Base-by-base conservation (phyloP, 129 eudicot genomes). In the Lactuca saligna region DNA sequence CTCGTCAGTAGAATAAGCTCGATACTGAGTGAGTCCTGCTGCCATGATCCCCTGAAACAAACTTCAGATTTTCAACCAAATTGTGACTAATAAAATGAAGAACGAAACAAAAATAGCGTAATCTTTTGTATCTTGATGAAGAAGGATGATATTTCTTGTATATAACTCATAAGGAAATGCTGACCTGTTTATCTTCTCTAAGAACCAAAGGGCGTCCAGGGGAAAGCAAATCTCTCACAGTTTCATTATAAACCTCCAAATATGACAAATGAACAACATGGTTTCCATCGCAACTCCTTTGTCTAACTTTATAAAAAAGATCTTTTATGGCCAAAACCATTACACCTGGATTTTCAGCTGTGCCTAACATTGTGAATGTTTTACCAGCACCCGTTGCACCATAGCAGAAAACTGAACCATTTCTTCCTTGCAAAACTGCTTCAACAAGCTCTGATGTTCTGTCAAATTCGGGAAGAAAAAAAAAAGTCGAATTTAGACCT, bases 321-420 rank as follows among this genome's bases (percentile, higher is more conserved):
- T 90, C 97, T 66, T 90, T 90, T n/a, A 90, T 90, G 46, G 97
- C 97, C 54, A 90, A 77, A 37, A 90, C 95, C 97, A 90, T 90
- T 48, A 90, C 97, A 4, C 97, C 97, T 1, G 95, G 97, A 74
- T 78, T 87, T 55, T 90, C 95, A 32, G 85, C 76, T 3, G 95
- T 87, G 31, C 97, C 97, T 7, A 90, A 73, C 97, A 90, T 90
- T 38, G 97, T 90, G 51, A 87, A 87, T 7, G 97, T 90, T 59
- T 90, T 90, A 51, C 97, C 97, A 16, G 97, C 97, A 63, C 97
- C 97, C 2, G 97, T 90, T 11, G 97, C 97, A 34, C 97, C 97
- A 62, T 90, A 90, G 51, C 97, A 90, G 72, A 90, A 90, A 53
- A 90, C 97, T 53, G 97, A 87, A 17, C 97, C 97, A 17, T 90